Evolutionary conservation across 495 filamentous ascomycete genomes (phyloP).

Genomic region (Copromyces sp.): DNA sequence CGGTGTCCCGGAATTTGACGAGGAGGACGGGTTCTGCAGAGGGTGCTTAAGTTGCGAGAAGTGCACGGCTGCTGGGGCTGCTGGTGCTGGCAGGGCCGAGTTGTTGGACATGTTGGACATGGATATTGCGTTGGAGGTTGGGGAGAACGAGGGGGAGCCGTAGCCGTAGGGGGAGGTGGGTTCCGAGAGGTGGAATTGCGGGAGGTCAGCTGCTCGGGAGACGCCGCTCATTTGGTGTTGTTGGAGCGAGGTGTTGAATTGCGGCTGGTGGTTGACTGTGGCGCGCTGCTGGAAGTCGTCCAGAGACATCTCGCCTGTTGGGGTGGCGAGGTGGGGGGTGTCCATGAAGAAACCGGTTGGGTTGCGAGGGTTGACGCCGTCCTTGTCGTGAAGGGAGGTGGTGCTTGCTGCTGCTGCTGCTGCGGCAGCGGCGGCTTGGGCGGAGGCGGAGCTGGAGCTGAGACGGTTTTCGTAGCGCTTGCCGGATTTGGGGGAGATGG

Average conservation of each 20-base stretch:
- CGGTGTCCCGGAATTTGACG: not conserved
- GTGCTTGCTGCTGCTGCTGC: not conserved
- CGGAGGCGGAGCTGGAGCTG: not conserved
- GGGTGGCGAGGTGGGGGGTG: slow-evolving; percentile 25
- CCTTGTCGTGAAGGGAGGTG: not conserved
- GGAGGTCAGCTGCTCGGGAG: not conserved
- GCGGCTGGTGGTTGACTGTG: not conserved
- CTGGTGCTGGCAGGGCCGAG: not conserved
- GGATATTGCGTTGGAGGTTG: not conserved
- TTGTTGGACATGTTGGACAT: not conserved
- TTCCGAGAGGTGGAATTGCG: not conserved
- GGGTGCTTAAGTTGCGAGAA: not conserved
- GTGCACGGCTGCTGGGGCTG: not conserved
- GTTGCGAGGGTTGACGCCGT: not conserved
- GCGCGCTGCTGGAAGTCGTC: slow-evolving; percentile 19
- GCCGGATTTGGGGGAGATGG: slow-evolving; percentile 27
- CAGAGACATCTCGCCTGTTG: slow-evolving; percentile 28
- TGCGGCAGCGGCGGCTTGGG: not conserved
- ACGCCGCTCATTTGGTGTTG: not conserved
- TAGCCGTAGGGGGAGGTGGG: not conserved
- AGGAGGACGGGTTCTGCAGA: not conserved
- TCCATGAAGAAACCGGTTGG: slow-evolving; percentile 1
- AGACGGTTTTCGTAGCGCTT: not conserved
- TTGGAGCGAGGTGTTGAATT: not conserved
- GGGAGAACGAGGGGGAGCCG: not conserved